A percentile compares a stretch with the other conserved stretches of the same genome.
phyloP scores from a whole-genome alignment of 2,329 filamentous ascomycete species.

The Clarireedia monteithiana region DNA sequence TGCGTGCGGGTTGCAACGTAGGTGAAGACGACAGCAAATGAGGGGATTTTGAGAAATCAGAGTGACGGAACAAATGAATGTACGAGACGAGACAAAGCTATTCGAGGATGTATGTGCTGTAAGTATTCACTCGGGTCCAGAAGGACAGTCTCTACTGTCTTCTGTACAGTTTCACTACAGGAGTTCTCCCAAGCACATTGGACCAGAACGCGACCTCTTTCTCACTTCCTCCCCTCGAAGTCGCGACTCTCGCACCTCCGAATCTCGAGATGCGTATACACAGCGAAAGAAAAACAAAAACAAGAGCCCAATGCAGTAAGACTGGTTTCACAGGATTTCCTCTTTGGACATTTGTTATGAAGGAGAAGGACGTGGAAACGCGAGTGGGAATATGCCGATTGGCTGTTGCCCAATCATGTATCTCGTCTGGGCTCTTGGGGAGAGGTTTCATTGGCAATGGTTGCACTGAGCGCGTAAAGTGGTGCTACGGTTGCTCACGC shows the following conservation, averaged over 20 bases:
- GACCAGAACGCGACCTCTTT: slow-evolving; percentile 17
- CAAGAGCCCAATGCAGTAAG: slow-evolving; percentile 23
- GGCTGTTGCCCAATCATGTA: slow-evolving; percentile 4
- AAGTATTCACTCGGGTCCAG: background rate
- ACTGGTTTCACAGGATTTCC: slow-evolving; percentile 17
- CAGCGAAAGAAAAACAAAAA: slow-evolving; percentile 18
- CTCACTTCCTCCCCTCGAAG: background rate
- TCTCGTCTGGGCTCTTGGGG: slow-evolving; percentile 11
- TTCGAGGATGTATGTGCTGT: too few species aligned
- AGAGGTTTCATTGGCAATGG: slow-evolving; percentile 16
- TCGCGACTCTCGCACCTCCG: slow-evolving; percentile 1
- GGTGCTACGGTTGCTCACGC: background rate
- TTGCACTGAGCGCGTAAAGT: slow-evolving; percentile 27
- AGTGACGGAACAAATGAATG: too few species aligned
- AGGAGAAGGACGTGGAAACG: slow-evolving; percentile 20
- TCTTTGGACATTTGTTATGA: slow-evolving; percentile 22
- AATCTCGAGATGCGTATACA: slow-evolving; percentile 3
- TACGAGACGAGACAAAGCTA: too few species aligned
- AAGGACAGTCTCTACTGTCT: background rate
- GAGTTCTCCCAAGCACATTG: background rate
- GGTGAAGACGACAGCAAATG: too few species aligned
- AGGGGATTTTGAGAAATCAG: too few species aligned
- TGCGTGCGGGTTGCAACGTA: too few species aligned
- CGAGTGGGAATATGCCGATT: slow-evolving; percentile 20
- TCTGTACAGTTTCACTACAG: background rate